A percentile compares a stretch with the other conserved stretches of the same genome.
phyloP scores from a whole-genome alignment of 352 stramenopile species.

The Globisporangium irregulare region DNA sequence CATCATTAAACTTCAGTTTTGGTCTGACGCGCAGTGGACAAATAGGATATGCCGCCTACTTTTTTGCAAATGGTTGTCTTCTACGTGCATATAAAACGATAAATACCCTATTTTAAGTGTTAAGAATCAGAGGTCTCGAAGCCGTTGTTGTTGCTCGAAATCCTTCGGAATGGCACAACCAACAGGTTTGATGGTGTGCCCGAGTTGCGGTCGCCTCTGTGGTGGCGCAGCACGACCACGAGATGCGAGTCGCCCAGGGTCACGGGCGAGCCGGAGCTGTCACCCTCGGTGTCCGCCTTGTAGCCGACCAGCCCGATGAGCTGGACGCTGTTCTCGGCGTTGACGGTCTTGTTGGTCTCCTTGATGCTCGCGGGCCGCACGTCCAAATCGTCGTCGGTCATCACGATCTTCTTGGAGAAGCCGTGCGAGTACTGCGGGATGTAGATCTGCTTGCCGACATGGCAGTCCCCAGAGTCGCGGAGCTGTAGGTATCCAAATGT shows the following conservation, averaged over 20 bases:
- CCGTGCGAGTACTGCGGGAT: constrained; percentile 28
- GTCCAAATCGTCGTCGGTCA: neutral
- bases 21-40: too few species aligned
- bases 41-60: too few species aligned
- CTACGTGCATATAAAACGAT: too few species aligned
- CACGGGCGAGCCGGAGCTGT: neutral
- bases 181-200: neutral
- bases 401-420: neutral
- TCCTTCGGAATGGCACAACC: neutral
- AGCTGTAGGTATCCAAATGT: constrained; percentile 32
- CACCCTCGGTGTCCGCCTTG: neutral
- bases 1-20: neutral
- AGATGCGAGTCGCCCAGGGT: neutral
- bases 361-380: neutral
- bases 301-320: neutral
- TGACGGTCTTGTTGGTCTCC: neutral
- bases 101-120: too few species aligned
- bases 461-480: constrained; percentile 14
- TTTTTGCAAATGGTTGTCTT: too few species aligned
- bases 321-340: neutral
- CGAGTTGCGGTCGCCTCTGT: neutral
- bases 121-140: neutral
- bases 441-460: constrained; percentile 31
- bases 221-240: neutral
- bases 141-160: neutral